Percentiles rank a stretch among this genome's conserved stretches.
Evolutionary conservation across 2,329 filamentous ascomycete genomes (phyloP).

Genomic region (Arachnopeziza araneosa): DNA sequence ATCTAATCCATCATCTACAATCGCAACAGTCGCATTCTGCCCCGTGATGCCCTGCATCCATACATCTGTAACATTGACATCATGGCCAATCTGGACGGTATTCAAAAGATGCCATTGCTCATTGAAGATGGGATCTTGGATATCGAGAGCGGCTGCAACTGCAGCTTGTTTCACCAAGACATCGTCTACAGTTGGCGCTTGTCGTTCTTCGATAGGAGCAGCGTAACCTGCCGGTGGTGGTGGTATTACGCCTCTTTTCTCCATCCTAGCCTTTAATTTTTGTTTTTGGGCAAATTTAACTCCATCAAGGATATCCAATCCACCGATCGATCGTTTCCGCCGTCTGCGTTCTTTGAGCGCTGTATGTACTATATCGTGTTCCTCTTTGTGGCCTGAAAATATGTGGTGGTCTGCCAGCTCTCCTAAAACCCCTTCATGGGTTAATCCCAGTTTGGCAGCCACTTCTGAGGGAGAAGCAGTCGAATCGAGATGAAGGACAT

Average conservation of each 20-base stretch:
- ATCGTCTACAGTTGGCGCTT: slow-evolving; percentile 17
- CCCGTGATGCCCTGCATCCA: slow-evolving; percentile 91
- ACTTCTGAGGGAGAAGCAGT: slow-evolving; percentile 61
- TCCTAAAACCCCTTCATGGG: slow-evolving; percentile 75
- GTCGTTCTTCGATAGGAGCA: slow-evolving; percentile 14
- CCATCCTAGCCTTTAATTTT: slow-evolving; percentile 52
- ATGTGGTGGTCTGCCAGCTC: slow-evolving; percentile 77
- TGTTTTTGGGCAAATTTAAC: slow-evolving; percentile 80
- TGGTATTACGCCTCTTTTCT: slow-evolving; percentile 42
- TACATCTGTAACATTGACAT: slow-evolving; percentile 91
- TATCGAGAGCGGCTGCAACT: slow-evolving; percentile 62
- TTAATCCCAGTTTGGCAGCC: slow-evolving; percentile 66
- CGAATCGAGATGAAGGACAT: slow-evolving; percentile 77
- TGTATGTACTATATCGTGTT: slow-evolving; percentile 52
- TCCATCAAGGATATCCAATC: slow-evolving; percentile 59
- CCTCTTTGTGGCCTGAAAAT: slow-evolving; percentile 65
- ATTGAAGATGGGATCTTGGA: slow-evolving; percentile 83
- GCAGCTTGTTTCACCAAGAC: slow-evolving; percentile 53
- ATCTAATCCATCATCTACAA: slow-evolving; percentile 93
- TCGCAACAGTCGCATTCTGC: slow-evolving; percentile 80
- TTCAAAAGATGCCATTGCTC: slow-evolving; percentile 98
- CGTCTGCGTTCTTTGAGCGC: slow-evolving; percentile 47
- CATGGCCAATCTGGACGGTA: slow-evolving; percentile 71
- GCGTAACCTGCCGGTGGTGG: slow-evolving; percentile 19
- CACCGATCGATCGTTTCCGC: slow-evolving; percentile 53